phyloP scores from a whole-genome alignment of 306 rosid genomes.

The Ceratonia siliqua region DNA sequence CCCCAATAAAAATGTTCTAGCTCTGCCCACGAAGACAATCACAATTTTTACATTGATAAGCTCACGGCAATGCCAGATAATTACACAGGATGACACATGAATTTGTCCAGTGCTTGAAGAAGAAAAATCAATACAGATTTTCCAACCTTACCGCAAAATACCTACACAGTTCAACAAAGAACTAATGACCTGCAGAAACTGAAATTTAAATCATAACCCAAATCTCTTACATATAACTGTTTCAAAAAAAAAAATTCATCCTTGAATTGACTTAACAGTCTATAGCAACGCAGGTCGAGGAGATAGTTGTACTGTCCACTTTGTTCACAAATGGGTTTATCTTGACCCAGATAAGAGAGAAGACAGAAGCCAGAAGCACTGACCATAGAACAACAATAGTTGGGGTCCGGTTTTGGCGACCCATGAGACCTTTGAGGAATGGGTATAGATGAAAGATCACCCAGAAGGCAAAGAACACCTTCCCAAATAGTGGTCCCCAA shows the following conservation, averaged over 20 bases:
- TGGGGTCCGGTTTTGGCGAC: slow-evolving; percentile 95
- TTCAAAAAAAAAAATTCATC: slow-evolving; percentile 27
- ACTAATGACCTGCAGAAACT: slow-evolving; percentile 12
- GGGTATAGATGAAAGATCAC: slow-evolving; percentile 96
- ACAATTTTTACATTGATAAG: background rate
- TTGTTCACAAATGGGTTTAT: slow-evolving; percentile 80
- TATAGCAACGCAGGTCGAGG: slow-evolving; percentile 68
- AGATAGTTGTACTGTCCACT: slow-evolving; percentile 52
- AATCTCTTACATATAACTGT: slow-evolving; percentile 10
- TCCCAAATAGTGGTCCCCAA: slow-evolving; percentile 99
- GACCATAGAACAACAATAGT: slow-evolving; percentile 95
- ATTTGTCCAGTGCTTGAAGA: background rate
- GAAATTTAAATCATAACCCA: slow-evolving; percentile 24
- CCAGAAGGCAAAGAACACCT: slow-evolving; percentile 95
- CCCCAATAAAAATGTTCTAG: too few relatives aligned
- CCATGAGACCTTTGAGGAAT: slow-evolving; percentile 98
- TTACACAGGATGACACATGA: background rate
- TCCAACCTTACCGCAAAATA: slow-evolving; percentile 33
- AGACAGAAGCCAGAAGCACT: slow-evolving; percentile 93
- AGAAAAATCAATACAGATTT: background rate
- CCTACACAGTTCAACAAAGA: slow-evolving; percentile 26
- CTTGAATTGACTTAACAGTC: slow-evolving; percentile 64
- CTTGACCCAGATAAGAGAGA: slow-evolving; percentile 94
- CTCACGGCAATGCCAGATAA: background rate
- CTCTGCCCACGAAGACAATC: too few relatives aligned